phyloP scores from a whole-genome alignment of 2,329 filamentous ascomycete species.

The Cryoendolithus antarcticus region DNA sequence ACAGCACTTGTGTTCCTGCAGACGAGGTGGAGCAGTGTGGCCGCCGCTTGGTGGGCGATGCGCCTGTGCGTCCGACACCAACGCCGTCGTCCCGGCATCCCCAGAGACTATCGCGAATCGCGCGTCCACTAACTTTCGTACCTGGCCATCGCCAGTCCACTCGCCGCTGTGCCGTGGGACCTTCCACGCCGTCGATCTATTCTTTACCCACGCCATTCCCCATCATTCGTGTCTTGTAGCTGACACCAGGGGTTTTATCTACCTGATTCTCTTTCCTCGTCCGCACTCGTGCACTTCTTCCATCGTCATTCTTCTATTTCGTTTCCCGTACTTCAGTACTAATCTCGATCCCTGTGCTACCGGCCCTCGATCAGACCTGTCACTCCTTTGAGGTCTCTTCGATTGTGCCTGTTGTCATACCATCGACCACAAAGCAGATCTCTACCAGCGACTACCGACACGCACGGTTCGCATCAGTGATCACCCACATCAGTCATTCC shows the following conservation, averaged over 20 bases:
- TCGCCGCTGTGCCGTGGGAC: no score
- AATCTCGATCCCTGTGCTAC: slow-evolving; percentile 7
- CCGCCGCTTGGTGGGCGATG: slow-evolving; percentile 2
- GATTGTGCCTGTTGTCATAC: background rate
- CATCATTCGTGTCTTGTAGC: slow-evolving; percentile 13
- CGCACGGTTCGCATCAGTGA: no score
- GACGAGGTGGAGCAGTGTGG: slow-evolving; percentile 2
- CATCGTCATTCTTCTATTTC: slow-evolving; percentile 14
- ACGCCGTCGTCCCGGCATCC: slow-evolving; percentile 12
- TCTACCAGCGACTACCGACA: no score
- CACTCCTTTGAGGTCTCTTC: slow-evolving; percentile 8
- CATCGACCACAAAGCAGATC: no score
- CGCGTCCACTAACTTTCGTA: slow-evolving; percentile 13
- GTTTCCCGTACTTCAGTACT: slow-evolving; percentile 12
- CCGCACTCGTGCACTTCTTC: slow-evolving; percentile 15
- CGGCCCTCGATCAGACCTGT: slow-evolving; percentile 6
- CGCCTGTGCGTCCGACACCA: slow-evolving; percentile 6
- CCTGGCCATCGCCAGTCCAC: slow-evolving; percentile 14
- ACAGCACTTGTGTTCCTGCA: slow-evolving; percentile 6
- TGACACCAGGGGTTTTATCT: slow-evolving; percentile 19
- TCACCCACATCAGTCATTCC: no score
- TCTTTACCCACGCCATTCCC: slow-evolving; percentile 14
- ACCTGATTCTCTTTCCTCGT: slow-evolving; percentile 11
- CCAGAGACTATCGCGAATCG: slow-evolving; percentile 14
- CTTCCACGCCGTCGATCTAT: slow-evolving; percentile 13